A percentile compares a stretch with the other conserved stretches of the same genome.
Evolutionary conservation across 2,329 filamentous ascomycete species (phyloP).

Genomic region (Fusarium gaditjirri): DNA sequence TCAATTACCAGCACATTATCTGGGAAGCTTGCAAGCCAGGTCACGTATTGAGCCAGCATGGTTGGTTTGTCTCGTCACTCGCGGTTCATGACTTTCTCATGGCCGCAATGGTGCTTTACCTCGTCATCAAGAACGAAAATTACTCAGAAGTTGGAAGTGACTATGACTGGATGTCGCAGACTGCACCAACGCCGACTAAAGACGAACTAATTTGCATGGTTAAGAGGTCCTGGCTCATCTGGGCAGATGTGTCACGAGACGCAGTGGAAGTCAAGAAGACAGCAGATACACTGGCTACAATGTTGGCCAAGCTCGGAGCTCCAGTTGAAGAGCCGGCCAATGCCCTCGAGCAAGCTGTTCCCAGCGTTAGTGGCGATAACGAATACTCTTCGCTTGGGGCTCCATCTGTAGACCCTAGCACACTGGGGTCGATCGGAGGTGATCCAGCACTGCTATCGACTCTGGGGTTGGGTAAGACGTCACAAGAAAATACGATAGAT

Average conservation of each 20-base stretch:
- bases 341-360: neutral
- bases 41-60: slow-evolving; percentile 61
- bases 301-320: slow-evolving; percentile 56
- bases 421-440: slow-evolving; percentile 30
- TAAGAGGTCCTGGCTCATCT: slow-evolving; percentile 56
- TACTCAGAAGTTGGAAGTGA: slow-evolving; percentile 52
- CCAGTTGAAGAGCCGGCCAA: slow-evolving; percentile 39
- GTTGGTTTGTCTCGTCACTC: slow-evolving; percentile 68
- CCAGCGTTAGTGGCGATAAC: slow-evolving; percentile 8
- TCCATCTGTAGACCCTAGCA: slow-evolving; percentile 36
- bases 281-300: slow-evolving; percentile 56
- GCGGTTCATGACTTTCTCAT: slow-evolving; percentile 71
- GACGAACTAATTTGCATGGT: slow-evolving; percentile 55
- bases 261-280: slow-evolving; percentile 58
- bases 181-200: slow-evolving; percentile 49
- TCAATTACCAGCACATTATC: slow-evolving; percentile 60
- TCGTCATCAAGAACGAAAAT: slow-evolving; percentile 58
- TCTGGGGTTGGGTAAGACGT: slow-evolving; percentile 39
- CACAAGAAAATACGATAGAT: neutral
- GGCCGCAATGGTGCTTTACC: slow-evolving; percentile 68
- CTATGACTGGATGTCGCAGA: slow-evolving; percentile 50
- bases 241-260: slow-evolving; percentile 53
- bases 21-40: slow-evolving; percentile 63
- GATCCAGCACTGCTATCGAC: slow-evolving; percentile 36
- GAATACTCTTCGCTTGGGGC: slow-evolving; percentile 32